These are phyloP conservation scores for Tetrahymena elliotti DNA, from an alignment of 73 alveolate species.

Conservation along the genomic window DNA sequence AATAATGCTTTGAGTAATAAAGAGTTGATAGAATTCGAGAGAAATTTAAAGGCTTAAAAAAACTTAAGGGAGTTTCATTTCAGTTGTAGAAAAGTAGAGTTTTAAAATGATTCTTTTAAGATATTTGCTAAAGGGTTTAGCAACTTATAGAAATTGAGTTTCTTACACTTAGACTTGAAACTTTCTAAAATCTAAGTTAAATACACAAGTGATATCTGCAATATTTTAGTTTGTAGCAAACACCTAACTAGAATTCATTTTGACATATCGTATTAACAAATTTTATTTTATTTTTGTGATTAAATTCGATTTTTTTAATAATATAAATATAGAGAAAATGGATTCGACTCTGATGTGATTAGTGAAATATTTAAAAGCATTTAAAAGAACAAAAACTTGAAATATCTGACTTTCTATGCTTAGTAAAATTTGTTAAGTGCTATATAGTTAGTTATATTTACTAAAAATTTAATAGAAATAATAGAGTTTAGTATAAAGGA, in stretches of 20 bases:
- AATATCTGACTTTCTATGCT: background rate
- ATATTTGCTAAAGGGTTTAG: background rate
- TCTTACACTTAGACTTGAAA: background rate
- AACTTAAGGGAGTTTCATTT: background rate
- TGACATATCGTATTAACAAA: background rate
- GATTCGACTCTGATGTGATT: background rate
- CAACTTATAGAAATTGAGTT: background rate
- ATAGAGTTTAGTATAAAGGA: background rate
- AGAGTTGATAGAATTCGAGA: background rate
- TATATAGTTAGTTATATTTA: too few species aligned
- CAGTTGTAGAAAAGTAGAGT: background rate
- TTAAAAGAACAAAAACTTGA: background rate
- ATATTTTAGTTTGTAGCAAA: background rate
- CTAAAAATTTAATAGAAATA: background rate
- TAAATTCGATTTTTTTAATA: background rate
- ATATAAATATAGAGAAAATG: background rate
- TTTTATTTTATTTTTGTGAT: background rate
- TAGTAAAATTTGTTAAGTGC: background rate
- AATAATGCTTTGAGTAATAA: background rate
- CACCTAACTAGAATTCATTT: background rate
- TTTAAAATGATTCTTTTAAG: background rate
- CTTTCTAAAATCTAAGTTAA: background rate
- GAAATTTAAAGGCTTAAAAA: background rate
- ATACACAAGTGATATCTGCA: background rate
- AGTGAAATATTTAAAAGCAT: background rate